Percentiles rank a stretch among this genome's conserved stretches.
These are phyloP conservation scores for Colletotrichum gigasporum DNA, from an alignment of 2,329 filamentous ascomycete genomes.

Conservation along the genomic window DNA sequence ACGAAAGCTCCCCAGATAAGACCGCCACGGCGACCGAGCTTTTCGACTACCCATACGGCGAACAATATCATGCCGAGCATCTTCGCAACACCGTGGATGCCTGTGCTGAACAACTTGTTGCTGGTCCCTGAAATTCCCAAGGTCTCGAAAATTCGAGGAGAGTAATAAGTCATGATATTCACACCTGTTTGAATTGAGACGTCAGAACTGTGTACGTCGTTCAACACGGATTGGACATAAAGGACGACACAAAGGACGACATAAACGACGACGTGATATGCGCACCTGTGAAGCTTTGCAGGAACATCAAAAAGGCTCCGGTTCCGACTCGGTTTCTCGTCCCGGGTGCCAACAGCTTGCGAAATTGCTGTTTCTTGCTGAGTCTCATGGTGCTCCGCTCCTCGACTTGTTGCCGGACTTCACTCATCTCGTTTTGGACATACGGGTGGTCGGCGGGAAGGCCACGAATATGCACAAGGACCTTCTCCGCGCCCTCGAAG, in stretches of 20 bases:
- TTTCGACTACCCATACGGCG: conserved; percentile 55
- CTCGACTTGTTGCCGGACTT: conserved; percentile 56
- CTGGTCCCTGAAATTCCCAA: conserved; percentile 44
- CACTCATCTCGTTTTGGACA: conserved; percentile 52
- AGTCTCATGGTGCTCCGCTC: conserved; percentile 45
- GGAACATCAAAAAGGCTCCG: conserved; percentile 36
- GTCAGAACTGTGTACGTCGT: not conserved
- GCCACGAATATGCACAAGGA: conserved; percentile 51
- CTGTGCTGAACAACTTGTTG: conserved; percentile 47
- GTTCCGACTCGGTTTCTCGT: conserved; percentile 11
- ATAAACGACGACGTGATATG: conserved; percentile 66
- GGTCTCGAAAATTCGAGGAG: conserved; percentile 45
- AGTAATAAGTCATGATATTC: conserved; percentile 59
- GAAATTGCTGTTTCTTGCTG: conserved; percentile 37
- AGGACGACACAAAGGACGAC: too few species aligned
- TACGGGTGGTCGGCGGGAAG: conserved; percentile 48
- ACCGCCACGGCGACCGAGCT: conserved; percentile 55
- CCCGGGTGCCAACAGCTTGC: conserved; percentile 30
- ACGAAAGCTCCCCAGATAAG: conserved; percentile 53
- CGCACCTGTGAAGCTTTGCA: conserved; percentile 49
- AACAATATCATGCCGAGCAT: conserved; percentile 47
- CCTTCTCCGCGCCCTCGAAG: conserved; percentile 47
- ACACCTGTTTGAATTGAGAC: too few species aligned
- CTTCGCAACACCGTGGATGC: conserved; percentile 50
- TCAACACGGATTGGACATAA: not conserved